phyloP scores from a whole-genome alignment of 345 rosid species.

The Aquilaria sinensis region DNA sequence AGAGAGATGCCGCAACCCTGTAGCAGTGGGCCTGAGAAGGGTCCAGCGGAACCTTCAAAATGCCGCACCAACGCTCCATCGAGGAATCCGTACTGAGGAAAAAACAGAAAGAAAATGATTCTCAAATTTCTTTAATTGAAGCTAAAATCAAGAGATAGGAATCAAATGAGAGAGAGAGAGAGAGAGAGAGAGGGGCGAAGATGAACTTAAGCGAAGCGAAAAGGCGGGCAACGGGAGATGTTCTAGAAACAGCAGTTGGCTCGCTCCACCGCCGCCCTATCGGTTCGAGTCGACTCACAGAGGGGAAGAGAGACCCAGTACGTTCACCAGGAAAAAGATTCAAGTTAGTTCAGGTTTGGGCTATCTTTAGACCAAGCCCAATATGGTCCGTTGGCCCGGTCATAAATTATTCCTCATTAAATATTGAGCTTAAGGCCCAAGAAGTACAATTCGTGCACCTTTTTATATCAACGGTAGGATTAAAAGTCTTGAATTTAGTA shows the following conservation, averaged over 20 bases:
- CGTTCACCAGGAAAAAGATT: too few species aligned
- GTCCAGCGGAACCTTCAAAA: slow-evolving; percentile 53
- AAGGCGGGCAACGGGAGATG: neutral
- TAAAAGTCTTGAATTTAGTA: too few species aligned
- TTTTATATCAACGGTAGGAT: neutral
- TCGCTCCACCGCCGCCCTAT: too few species aligned
- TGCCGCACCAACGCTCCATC: slow-evolving; percentile 66
- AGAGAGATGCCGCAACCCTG: slow-evolving; percentile 70
- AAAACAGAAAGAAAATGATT: neutral
- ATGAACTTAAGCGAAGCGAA: neutral
- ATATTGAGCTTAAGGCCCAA: too few species aligned
- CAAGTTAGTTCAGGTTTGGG: too few species aligned
- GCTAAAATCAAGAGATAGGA: neutral
- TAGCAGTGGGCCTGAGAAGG: slow-evolving; percentile 17
- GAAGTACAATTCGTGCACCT: neutral
- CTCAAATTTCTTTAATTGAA: neutral
- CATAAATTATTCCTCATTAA: too few species aligned
- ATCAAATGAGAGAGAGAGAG: neutral
- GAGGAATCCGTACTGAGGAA: neutral
- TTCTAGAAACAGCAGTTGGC: neutral
- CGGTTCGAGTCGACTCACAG: too few species aligned
- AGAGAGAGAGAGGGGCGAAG: neutral
- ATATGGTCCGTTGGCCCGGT: too few species aligned
- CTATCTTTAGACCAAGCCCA: too few species aligned
- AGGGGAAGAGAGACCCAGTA: too few species aligned